Base-by-base conservation (phyloP, 148 eudicot genomes). In the Silene latifolia region DNA sequence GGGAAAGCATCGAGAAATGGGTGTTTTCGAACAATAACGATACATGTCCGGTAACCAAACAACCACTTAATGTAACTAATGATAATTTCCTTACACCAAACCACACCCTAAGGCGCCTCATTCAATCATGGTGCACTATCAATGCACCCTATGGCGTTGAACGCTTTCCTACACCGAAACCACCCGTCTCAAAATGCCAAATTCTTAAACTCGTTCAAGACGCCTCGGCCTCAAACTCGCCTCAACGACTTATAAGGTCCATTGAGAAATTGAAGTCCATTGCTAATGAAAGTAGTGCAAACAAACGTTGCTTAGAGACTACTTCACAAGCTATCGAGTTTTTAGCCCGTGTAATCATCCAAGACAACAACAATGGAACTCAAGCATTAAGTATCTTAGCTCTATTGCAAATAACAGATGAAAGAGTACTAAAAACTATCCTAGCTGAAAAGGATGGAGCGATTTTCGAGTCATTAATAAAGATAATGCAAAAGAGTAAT, bases 121-220 rank as follows among this genome's bases (percentile, higher is more conserved):
- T 91, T 76, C 98, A 93, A 65, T 86, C 92, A 0, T 93, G 98
- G 98, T 91, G 97, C 83, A 88, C 91, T 24, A 83, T 91, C 79
- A 85, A 92, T n/a, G 87, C 90, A 5, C 80, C 91, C 0, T 65
- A 82, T 23, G 93, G 90, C 59, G 48, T 93, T 54, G 86, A 93
- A 46, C 79, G 98, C 14, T 59, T 89, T 69, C 95, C 97, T 0
- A 91, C 98, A 0, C 94, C 98, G 0, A 88, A 84, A 65, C 83
- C 90, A 0, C 90, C 91, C 0, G 73, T 80, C 66, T 77, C 73
- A 63, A 76, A 79, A 21, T 19, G 89, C 51, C 86, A 89, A 11
- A 78, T 91, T 5, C 1, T 61, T 3, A 89, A 87, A 81, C 85
- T 93, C 13, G 73, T 91, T 71, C 69, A 72, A 48, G 84, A 81